These are phyloP conservation scores for Colletotrichum costaricense DNA, from an alignment of 2,329 filamentous ascomycete species.

Conservation along the genomic window DNA sequence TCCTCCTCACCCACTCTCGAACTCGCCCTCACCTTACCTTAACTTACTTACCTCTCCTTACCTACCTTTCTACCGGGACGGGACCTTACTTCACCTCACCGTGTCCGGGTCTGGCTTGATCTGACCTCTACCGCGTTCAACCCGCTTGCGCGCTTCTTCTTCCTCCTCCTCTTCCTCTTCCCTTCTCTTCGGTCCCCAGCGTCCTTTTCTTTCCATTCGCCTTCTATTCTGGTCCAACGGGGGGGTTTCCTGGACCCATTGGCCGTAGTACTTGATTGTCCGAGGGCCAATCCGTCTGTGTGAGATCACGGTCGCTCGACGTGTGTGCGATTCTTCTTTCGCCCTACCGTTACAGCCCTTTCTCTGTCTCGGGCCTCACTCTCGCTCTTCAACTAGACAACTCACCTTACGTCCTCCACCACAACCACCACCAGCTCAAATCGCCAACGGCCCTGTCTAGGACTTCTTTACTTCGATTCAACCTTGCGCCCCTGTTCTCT, in stretches of 20 bases:
- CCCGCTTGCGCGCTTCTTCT: constrained; percentile 28
- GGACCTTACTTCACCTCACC: not conserved
- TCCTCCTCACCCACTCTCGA: not conserved
- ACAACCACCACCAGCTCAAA: not conserved
- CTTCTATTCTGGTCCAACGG: constrained; percentile 21
- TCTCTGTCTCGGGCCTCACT: not conserved
- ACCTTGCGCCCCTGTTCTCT: not conserved
- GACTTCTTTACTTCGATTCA: not conserved
- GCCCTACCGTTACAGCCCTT: not conserved
- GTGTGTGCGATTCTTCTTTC: constrained; percentile 3
- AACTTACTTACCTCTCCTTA: constrained; percentile 1
- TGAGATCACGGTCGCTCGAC: not conserved
- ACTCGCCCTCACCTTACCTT: constrained; percentile 19
- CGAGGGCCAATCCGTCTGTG: not conserved
- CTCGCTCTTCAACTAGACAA: constrained; percentile 1
- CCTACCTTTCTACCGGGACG: too few relatives aligned
- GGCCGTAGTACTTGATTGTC: constrained; percentile 4
- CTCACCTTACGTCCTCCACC: not conserved
- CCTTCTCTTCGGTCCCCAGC: constrained; percentile 25
- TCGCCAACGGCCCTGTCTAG: not conserved
- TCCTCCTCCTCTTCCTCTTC: constrained; percentile 1
- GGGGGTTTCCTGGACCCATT: not conserved
- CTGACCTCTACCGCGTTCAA: not conserved
- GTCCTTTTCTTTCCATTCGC: constrained; percentile 17
- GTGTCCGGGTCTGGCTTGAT: not conserved